Conservation (phyloP, 148 eudicot genomes). For the Rhododendron griersonianum region DNA sequence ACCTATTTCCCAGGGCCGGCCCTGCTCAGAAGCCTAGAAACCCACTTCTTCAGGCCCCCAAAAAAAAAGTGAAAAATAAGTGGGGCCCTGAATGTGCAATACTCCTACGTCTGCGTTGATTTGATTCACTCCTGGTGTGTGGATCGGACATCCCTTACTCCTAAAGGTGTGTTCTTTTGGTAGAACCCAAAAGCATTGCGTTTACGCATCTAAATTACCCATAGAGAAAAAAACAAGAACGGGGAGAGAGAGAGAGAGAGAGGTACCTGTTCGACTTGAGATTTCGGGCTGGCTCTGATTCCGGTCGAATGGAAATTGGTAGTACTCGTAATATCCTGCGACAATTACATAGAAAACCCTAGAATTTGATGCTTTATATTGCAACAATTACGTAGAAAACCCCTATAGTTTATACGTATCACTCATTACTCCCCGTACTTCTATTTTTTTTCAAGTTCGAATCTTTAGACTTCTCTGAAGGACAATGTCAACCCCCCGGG, state of each 20-base stretch:
- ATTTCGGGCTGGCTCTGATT: background rate
- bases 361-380: background rate
- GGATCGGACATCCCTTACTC: background rate
- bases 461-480: background rate
- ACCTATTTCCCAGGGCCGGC: background rate
- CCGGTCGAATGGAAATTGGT: background rate
- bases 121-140: background rate
- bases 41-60: background rate
- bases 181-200: background rate
- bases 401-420: background rate
- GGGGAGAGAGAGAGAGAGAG: background rate
- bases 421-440: background rate
- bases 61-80: background rate
- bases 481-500: no score
- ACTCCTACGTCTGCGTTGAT: background rate
- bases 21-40: background rate
- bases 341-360: constrained; percentile 5
- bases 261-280: background rate
- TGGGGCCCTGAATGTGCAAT: background rate
- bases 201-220: background rate
- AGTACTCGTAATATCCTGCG: background rate
- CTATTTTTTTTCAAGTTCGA: background rate
- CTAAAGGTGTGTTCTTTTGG: background rate
- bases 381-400: background rate
- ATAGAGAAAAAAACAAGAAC: background rate